Evolutionary conservation across 2,329 filamentous ascomycete species (phyloP).

Genomic region (Scytalidium lignicola): DNA sequence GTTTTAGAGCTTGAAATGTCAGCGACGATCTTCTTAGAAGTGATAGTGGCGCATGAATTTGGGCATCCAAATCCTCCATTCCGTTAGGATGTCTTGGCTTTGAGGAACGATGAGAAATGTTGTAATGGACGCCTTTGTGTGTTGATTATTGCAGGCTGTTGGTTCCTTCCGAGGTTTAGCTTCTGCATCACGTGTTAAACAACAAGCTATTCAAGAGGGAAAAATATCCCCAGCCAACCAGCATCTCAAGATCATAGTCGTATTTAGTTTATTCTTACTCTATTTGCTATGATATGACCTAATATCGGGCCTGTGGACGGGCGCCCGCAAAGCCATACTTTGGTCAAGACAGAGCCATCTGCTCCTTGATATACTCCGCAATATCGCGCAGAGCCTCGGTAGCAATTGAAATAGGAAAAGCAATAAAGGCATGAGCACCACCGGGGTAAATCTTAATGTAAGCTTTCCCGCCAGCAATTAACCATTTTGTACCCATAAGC

Average conservation of each 20-base stretch:
- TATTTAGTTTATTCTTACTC: neutral
- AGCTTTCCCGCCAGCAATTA: constrained; percentile 42
- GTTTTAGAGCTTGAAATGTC: too few relatives aligned
- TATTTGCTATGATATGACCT: too few relatives aligned
- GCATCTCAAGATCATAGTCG: too few relatives aligned
- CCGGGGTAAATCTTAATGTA: constrained; percentile 50
- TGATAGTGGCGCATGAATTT: too few relatives aligned
- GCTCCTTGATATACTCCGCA: neutral
- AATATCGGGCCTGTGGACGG: neutral
- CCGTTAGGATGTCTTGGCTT: too few relatives aligned
- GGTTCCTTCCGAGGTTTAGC: neutral
- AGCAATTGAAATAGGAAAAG: constrained; percentile 6
- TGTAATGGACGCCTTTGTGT: too few relatives aligned
- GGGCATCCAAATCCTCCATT: too few relatives aligned
- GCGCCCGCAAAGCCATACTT: too few relatives aligned
- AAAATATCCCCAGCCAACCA: too few relatives aligned
- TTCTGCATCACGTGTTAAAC: neutral
- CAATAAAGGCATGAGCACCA: constrained; percentile 46
- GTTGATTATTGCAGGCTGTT: too few relatives aligned
- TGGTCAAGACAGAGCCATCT: neutral
- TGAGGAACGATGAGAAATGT: too few relatives aligned
- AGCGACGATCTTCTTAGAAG: too few relatives aligned
- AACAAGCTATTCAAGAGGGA: neutral
- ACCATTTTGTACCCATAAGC: constrained; percentile 50
- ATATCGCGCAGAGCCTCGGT: neutral